Conservation (phyloP, 2,329 filamentous ascomycete genomes). For the Colletotrichum truncatum region DNA sequence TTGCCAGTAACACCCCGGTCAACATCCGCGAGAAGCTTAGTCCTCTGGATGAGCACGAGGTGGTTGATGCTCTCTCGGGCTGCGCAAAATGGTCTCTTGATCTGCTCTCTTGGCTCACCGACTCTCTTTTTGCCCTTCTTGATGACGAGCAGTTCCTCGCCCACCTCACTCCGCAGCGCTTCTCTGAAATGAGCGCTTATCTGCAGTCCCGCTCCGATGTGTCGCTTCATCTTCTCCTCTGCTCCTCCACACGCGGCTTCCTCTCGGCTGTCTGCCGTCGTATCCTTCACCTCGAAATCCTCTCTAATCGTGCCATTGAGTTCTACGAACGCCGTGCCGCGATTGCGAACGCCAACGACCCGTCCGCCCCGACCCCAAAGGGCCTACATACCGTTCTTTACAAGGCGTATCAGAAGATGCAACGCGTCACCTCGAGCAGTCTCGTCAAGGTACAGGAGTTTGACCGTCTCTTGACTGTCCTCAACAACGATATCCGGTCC, state of each 20-base stretch:
- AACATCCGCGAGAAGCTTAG: constrained; percentile 64
- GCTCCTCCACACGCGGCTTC: constrained; percentile 78
- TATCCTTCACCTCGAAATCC: constrained; percentile 63
- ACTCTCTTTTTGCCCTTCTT: constrained; percentile 65
- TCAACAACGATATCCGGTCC: constrained; percentile 60
- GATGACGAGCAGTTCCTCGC: constrained; percentile 61
- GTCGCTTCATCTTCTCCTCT: constrained; percentile 72
- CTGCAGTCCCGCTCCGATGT: constrained; percentile 65
- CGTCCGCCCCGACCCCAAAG: constrained; percentile 39
- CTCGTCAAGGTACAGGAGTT: constrained; percentile 69
- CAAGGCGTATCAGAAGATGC: constrained; percentile 64
- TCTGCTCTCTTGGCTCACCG: constrained; percentile 70
- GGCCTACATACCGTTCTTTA: constrained; percentile 62
- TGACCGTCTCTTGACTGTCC: constrained; percentile 65
- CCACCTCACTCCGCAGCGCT: constrained; percentile 57
- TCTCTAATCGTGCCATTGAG: constrained; percentile 58
- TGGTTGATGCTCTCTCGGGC: constrained; percentile 76
- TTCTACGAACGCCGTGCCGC: constrained; percentile 55
- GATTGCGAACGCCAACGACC: constrained; percentile 47
- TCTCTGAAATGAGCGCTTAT: constrained; percentile 59
- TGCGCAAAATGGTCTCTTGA: constrained; percentile 84
- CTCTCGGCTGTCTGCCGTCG: constrained; percentile 75
- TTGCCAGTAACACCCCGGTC: constrained; percentile 67
- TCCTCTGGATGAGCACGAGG: constrained; percentile 75
- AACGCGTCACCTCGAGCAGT: constrained; percentile 57